Base-by-base conservation (phyloP, 2,329 filamentous ascomycete species). In the Aspergillus carbonarius region DNA sequence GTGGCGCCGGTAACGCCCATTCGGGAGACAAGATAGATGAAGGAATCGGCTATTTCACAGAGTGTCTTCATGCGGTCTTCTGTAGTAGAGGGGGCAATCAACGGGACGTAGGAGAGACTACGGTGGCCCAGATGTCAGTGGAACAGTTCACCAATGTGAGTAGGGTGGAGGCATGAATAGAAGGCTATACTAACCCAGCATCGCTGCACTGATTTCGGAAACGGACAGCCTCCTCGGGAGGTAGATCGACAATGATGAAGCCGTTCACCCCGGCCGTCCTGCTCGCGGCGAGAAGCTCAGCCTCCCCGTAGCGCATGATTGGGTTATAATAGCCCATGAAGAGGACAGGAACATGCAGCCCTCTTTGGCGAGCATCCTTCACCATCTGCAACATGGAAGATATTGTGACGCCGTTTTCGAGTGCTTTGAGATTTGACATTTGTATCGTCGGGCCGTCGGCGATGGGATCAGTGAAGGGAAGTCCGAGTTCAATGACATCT, bases 261-360 rank as follows among this genome's bases (percentile, higher is more conserved):
- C 95, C 93, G 78, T 96, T 97, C 73, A 96, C 87, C 25, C 93
- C 92, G 2, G 91, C 90, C 55, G 85, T 84, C 70, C 88, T 87
- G 73, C 91, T 91, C 74, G 97, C 92, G 64, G 85, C 82, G 55
- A 98, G 79, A 71, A 97, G 85, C 59, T 82, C 83, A 76, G 95
- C 90, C 79, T 98, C 93, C 57, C 93, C 93, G 72, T 97, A 98
- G 70, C 88, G 91, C 57, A 96, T 81, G 54, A 98, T 82, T 1
- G 93, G 93, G 79, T 98, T 98, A 79, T 96, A 98, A 83, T 98
- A 98, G 68, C 93, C 93, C 93, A 98, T 97, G 63, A 98, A 85
- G 70, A 98, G 78, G 25, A 98, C 87, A 0, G 93, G 95, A 0
- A 88, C 86, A 66, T 83, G 88, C 42, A 98, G 81, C 25, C 93